These are phyloP conservation scores for Claviceps capensis DNA, from an alignment of 2,329 filamentous ascomycete species.

Conservation along the genomic window DNA sequence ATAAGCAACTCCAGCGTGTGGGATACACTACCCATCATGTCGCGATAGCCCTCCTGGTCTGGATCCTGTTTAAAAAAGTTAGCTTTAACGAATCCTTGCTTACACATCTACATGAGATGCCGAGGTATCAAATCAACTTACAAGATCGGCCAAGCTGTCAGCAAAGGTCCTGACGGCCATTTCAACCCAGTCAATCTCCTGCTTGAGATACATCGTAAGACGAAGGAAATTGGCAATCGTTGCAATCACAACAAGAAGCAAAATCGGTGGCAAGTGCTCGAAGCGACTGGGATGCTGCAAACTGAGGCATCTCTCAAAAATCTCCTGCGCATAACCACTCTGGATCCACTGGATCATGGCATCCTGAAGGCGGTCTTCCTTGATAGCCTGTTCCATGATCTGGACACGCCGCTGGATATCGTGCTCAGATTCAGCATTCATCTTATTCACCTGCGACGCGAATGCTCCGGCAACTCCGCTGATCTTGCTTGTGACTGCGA, in stretches of 20 bases:
- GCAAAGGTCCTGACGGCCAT: constrained; percentile 42
- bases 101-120: not conserved
- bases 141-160: constrained; percentile 32
- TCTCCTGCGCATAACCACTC: constrained; percentile 45
- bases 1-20: constrained; percentile 26
- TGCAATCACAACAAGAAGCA: constrained; percentile 50
- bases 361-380: constrained; percentile 45
- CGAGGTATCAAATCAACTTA: constrained; percentile 23
- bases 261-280: constrained; percentile 42
- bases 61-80: constrained; percentile 19
- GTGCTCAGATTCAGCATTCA: constrained; percentile 19
- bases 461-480: constrained; percentile 22
- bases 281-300: constrained; percentile 28
- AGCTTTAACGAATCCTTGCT: constrained; percentile 3
- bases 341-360: constrained; percentile 56
- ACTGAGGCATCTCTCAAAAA: constrained; percentile 38
- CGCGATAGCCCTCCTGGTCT: constrained; percentile 22
- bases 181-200: constrained; percentile 48
- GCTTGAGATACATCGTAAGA: constrained; percentile 34
- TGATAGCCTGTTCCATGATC: constrained; percentile 48
- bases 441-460: constrained; percentile 21
- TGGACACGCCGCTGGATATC: constrained; percentile 44
- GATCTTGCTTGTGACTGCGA: constrained; percentile 20
- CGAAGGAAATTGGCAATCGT: constrained; percentile 47
- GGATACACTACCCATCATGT: constrained; percentile 24